Percentiles rank a stretch among this genome's conserved stretches.
Conservation (phyloP, 768 basidiomycete species). For the Tricholoma terreum region DNA sequence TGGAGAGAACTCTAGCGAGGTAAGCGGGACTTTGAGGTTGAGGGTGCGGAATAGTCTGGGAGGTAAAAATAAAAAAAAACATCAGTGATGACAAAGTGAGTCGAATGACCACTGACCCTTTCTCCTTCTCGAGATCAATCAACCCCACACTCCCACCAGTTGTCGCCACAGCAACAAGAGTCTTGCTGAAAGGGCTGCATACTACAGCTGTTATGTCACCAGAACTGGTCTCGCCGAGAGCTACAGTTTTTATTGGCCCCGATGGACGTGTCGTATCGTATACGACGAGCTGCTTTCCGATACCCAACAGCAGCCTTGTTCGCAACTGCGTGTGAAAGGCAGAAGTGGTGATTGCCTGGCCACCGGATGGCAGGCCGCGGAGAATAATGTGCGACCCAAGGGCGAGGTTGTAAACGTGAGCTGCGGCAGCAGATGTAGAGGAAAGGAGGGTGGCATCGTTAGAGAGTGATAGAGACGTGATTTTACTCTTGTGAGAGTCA, state of each 20-base stretch:
- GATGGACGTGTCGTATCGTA: conserved; percentile 63
- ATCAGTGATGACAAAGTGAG: neutral
- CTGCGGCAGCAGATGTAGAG: conserved; percentile 47
- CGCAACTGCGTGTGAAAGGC: conserved; percentile 62
- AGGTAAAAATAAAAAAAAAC: conserved; percentile 3
- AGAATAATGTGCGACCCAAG: conserved; percentile 52
- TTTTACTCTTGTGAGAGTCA: conserved; percentile 44
- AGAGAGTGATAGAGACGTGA: conserved; percentile 57
- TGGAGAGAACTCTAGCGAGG: conserved; percentile 63
- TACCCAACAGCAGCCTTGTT: conserved; percentile 55
- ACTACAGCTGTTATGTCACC: conserved; percentile 56
- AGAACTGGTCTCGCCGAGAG: conserved; percentile 38
- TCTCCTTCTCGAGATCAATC: conserved; percentile 74
- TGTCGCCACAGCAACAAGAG: conserved; percentile 57
- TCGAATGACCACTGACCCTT: conserved; percentile 43
- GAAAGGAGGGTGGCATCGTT: conserved; percentile 57
- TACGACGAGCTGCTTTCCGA: conserved; percentile 50
- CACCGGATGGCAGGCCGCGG: conserved; percentile 44
- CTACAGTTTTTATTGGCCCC: conserved; percentile 49
- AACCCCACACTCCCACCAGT: conserved; percentile 52
- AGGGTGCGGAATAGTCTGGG: conserved; percentile 59
- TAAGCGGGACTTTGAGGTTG: conserved; percentile 48
- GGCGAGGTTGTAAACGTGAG: conserved; percentile 59
- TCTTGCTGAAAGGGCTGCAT: conserved; percentile 76
- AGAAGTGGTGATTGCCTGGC: conserved; percentile 43